Evolutionary conservation across 2,329 filamentous ascomycete genomes (phyloP).

Genomic region (Talaromyces pinophilus): DNA sequence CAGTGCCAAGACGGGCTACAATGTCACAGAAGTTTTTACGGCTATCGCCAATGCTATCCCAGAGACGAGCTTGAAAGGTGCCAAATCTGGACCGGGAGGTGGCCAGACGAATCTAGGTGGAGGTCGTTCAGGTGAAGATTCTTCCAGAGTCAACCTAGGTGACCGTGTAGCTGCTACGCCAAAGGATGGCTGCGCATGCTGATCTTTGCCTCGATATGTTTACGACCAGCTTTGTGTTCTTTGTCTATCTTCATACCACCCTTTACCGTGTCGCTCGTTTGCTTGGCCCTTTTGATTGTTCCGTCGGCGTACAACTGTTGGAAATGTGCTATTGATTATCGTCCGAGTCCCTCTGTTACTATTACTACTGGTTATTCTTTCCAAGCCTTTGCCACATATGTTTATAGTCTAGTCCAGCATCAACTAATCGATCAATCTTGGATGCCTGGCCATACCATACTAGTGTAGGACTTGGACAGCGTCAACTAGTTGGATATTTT

Average conservation of each 20-base stretch:
- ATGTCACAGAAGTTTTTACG: conserved; percentile 94
- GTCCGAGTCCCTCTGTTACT: conserved; percentile 9
- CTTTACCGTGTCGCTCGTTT: conserved; percentile 14
- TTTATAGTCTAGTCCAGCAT: conserved; percentile 3
- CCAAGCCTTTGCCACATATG: background rate
- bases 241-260: conserved; percentile 10
- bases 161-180: conserved; percentile 71
- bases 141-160: conserved; percentile 73
- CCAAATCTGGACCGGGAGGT: conserved; percentile 65
- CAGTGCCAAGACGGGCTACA: conserved; percentile 91
- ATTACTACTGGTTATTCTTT: conserved; percentile 3
- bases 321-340: conserved; percentile 15
- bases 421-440: background rate
- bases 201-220: background rate
- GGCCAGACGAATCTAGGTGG: conserved; percentile 60
- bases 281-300: background rate
- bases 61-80: conserved; percentile 90
- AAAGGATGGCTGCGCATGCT: conserved; percentile 93
- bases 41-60: conserved; percentile 98
- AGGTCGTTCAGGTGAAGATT: conserved; percentile 50
- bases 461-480: background rate
- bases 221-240: conserved; percentile 9
- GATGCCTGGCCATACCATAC: background rate
- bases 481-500: background rate
- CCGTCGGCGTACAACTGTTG: conserved; percentile 15